Conservation (phyloP, 345 rosid genomes). For the Citrus glauca region DNA sequence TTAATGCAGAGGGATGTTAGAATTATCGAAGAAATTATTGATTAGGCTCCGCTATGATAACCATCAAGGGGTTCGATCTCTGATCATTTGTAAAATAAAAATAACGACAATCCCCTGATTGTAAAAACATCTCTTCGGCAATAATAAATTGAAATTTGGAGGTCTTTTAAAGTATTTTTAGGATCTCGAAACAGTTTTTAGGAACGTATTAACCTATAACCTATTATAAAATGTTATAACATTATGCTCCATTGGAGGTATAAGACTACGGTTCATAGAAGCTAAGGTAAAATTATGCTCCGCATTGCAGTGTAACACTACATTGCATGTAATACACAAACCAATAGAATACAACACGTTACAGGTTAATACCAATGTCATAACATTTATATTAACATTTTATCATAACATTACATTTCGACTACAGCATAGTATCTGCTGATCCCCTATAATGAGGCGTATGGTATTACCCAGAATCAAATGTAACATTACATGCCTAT, state of each 20-base stretch:
- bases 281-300: no score
- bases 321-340: no score
- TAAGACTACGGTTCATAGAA: no score
- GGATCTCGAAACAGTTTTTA: neutral
- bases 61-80: neutral
- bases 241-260: no score
- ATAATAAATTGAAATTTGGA: neutral
- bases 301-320: no score
- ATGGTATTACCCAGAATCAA: neutral
- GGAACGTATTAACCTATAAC: no score
- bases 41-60: neutral
- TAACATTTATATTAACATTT: no score
- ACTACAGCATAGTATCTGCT: neutral
- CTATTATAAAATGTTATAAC: no score
- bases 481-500: no score
- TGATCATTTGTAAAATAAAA: neutral
- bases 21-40: neutral
- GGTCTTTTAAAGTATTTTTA: neutral
- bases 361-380: no score
- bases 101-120: neutral
- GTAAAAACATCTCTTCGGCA: neutral
- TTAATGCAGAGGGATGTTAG: slow-evolving; percentile 20
- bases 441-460: neutral
- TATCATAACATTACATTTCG: no score
- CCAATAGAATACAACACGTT: no score